Conservation (phyloP, 768 basidiomycete species). For the Porphyrellus cyaneotinctus region DNA sequence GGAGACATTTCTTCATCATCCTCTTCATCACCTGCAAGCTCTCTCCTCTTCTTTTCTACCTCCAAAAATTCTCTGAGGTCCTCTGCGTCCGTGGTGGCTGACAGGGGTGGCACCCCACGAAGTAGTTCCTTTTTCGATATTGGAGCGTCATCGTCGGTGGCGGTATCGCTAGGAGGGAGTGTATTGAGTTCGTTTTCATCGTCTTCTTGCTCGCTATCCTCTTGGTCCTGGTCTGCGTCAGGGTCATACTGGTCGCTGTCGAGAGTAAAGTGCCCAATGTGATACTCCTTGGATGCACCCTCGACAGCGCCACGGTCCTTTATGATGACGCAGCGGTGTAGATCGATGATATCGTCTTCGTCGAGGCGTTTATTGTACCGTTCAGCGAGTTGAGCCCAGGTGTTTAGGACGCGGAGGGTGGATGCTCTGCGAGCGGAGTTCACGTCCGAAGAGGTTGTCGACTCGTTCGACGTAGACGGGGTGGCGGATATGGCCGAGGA, state of each 20-base stretch:
- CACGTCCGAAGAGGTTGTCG: slow-evolving; percentile 37
- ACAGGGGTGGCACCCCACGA: slow-evolving; percentile 42
- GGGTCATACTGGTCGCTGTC: slow-evolving; percentile 38
- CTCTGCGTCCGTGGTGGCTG: slow-evolving; percentile 48
- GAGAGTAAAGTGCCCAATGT: slow-evolving; percentile 52
- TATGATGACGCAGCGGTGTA: slow-evolving; percentile 55
- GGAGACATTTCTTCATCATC: slow-evolving; percentile 24
- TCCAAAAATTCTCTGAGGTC: slow-evolving; percentile 66
- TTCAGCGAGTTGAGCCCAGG: slow-evolving; percentile 67
- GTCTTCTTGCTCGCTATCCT: slow-evolving; percentile 49
- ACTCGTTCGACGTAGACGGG: slow-evolving; percentile 25
- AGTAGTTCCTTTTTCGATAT: slow-evolving; percentile 31
- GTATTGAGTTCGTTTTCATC: slow-evolving; percentile 56
- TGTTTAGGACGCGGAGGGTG: slow-evolving; percentile 50
- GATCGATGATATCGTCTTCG: slow-evolving; percentile 77
- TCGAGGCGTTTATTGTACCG: slow-evolving; percentile 64
- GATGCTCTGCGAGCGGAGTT: slow-evolving; percentile 52
- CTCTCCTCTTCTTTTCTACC: slow-evolving; percentile 53
- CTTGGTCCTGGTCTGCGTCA: slow-evolving; percentile 40
- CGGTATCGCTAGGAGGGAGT: slow-evolving; percentile 35
- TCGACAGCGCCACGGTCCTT: slow-evolving; percentile 69
- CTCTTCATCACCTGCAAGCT: slow-evolving; percentile 31
- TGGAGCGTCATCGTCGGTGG: slow-evolving; percentile 25
- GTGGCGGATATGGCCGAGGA: slow-evolving; percentile 40
- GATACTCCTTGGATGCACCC: slow-evolving; percentile 35